A percentile compares a stretch with the other conserved stretches of the same genome.
phyloP scores from a whole-genome alignment of 768 basidiomycete species.

The Royoungia palumana region DNA sequence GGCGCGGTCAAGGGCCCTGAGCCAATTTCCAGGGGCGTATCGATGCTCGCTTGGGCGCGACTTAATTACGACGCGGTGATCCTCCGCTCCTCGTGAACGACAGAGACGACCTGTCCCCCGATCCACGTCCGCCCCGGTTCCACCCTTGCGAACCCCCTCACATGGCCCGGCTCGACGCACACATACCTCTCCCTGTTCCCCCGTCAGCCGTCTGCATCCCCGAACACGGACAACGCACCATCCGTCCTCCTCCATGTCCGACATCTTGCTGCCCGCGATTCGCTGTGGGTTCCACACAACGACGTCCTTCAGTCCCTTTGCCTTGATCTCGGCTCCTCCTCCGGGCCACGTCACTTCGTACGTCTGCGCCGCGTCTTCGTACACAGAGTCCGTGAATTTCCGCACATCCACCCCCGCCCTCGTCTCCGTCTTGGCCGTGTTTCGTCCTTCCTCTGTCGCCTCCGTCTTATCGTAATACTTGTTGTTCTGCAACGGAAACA shows the following conservation, averaged over 20 bases:
- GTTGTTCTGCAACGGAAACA: conserved; percentile 62
- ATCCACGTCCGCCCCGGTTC: conserved; percentile 68
- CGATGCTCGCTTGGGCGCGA: no score
- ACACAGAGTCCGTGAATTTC: conserved; percentile 70
- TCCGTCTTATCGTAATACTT: conserved; percentile 83
- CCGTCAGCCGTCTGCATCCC: conserved; percentile 4
- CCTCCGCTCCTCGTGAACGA: conserved; percentile 33
- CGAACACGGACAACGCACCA: conserved; percentile 50
- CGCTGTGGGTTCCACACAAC: conserved; percentile 95
- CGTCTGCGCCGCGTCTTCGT: conserved; percentile 55
- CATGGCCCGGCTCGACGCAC: conserved; percentile 90
- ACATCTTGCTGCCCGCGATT: conserved; percentile 65
- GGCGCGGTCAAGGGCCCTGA: not conserved
- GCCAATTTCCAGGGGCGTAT: not conserved
- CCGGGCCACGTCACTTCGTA: conserved; percentile 62
- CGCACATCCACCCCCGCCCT: conserved; percentile 65
- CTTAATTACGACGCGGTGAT: not conserved
- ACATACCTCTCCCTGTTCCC: conserved; percentile 69
- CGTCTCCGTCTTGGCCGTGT: conserved; percentile 51
- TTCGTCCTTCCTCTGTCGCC: conserved; percentile 45
- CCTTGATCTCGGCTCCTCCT: conserved; percentile 52
- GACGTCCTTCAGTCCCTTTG: conserved; percentile 64
- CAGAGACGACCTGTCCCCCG: conserved; percentile 68
- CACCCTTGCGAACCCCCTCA: conserved; percentile 65
- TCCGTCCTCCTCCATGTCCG: conserved; percentile 87